These are phyloP conservation scores for Arabidopsis lyrata DNA, from an alignment of 441 rosid genomes.

Conservation along the genomic window DNA sequence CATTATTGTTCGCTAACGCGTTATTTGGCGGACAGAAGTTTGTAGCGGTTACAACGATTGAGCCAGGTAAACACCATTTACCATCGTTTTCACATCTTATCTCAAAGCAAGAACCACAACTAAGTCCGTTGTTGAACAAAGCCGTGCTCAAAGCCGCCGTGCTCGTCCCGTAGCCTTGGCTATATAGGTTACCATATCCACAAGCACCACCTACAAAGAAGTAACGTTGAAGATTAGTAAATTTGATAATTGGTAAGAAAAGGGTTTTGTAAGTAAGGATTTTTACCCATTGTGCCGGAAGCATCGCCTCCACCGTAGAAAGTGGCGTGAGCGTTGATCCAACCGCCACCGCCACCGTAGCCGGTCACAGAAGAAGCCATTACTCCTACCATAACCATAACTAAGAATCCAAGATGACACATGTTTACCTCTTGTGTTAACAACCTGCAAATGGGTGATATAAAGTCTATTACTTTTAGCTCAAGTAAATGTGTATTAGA, in stretches of 20 bases:
- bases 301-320: constrained; percentile 98
- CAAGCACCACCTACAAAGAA: constrained; percentile 70
- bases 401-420: constrained; percentile 29
- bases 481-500: constrained; percentile 11
- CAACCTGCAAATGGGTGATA: constrained; percentile 33
- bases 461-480: constrained; percentile 11
- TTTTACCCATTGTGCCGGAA: constrained; percentile 91
- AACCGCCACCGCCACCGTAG: constrained; percentile 69
- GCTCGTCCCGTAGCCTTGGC: constrained; percentile 73
- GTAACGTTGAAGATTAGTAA: background rate
- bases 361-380: constrained; percentile 51
- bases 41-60: constrained; percentile 64
- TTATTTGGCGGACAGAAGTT: constrained; percentile 69
- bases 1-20: constrained; percentile 57
- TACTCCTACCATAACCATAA: constrained; percentile 29
- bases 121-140: constrained; percentile 64
- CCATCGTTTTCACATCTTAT: constrained; percentile 65
- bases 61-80: constrained; percentile 71
- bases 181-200: constrained; percentile 74
- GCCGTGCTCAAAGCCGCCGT: constrained; percentile 82
- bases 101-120: constrained; percentile 82
- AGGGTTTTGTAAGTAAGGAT: background rate
- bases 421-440: constrained; percentile 34
- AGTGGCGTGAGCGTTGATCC: constrained; percentile 90
- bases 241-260: background rate